phyloP scores from a whole-genome alignment of 2,329 filamentous ascomycete genomes.

The Stagonosporopsis chrysanthemi region DNA sequence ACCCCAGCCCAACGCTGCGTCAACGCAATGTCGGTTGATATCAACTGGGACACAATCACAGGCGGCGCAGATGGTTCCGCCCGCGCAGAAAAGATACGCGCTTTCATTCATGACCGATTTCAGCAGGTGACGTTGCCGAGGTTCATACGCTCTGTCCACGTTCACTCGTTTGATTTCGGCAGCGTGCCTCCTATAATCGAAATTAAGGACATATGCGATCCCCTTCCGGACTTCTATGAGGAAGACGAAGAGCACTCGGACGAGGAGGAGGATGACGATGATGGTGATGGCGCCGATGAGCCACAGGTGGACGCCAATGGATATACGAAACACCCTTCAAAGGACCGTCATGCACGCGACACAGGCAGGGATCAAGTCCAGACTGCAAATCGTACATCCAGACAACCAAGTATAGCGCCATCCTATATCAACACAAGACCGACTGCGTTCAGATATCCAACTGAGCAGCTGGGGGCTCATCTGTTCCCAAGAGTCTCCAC shows the following conservation, averaged over 20 bases:
- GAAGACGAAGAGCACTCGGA: constrained; percentile 72
- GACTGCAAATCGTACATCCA: constrained; percentile 25
- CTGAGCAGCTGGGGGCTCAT: constrained; percentile 41
- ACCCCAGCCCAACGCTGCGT: constrained; percentile 32
- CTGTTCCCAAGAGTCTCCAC: constrained; percentile 56
- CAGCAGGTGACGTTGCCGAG: constrained; percentile 89
- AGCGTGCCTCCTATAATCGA: constrained; percentile 82
- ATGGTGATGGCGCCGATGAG: constrained; percentile 44
- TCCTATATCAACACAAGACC: constrained; percentile 38
- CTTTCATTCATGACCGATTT: constrained; percentile 95
- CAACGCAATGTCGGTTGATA: constrained; percentile 86
- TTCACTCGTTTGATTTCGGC: constrained; percentile 94
- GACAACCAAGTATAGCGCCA: constrained; percentile 32
- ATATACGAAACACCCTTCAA: constrained; percentile 44
- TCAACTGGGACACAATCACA: constrained; percentile 94
- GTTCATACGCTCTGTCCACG: constrained; percentile 95
- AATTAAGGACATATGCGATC: constrained; percentile 96
- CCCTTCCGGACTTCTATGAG: constrained; percentile 95
- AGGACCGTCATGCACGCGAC: constrained; percentile 39
- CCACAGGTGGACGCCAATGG: constrained; percentile 32
- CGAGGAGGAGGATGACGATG: constrained; percentile 58
- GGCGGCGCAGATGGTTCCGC: constrained; percentile 85
- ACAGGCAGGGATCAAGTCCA: constrained; percentile 28
- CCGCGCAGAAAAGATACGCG: constrained; percentile 84
- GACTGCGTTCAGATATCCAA: constrained; percentile 41